Evolutionary conservation across 2,329 filamentous ascomycete genomes (phyloP), one percentile per base, ranked within the genome.

Genomic region (Cladosporium colombiae): DNA sequence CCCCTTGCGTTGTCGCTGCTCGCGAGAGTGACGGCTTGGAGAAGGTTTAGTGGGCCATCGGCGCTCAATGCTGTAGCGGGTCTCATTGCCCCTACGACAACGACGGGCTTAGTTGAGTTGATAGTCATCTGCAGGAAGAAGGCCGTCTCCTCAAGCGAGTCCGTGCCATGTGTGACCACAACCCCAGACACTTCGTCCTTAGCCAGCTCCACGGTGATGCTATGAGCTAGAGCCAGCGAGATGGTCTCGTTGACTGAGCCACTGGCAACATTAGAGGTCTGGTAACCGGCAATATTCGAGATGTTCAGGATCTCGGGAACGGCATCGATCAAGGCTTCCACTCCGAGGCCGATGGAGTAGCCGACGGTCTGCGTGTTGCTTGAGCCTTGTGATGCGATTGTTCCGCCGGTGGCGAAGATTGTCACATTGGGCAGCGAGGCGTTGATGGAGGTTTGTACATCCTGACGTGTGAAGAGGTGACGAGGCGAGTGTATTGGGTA

Each of bases 91-190:
- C 86, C 87, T 1, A 87, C 86, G 27, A 86, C 72, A 4, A 89
- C 81, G 5, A 89, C 80, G 0, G 87, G 86, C 74, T 89, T 88
- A 33, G 80, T 79, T 52, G 82, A 85, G 69, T 82, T 82, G 37
- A 88, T 74, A 0, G 85, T 86, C 3, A 85, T 76, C 68, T 88
- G 84, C 10, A 89, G 77, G 77, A 88, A 88, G 78, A 89, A 88
- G 10, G 86, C 84, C 0, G 84, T 84, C 74, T 89, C 87, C 70
- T 89, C 87, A 1, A 89, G 79, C 0, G 85, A 88, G 70, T 90
- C 88, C 10, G 88, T 89, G 57, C 88, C 87, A 70, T 89, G 87
- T 0, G 87, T 89, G 62, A 90, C 78, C 6, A 89, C 84, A 7
- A 83, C 84, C 40, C 86, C 76, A 11, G 74, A 70, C 46, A 81